Conservation (phyloP, 164 flowering plant species). For the Magnolia changhungtana region DNA sequence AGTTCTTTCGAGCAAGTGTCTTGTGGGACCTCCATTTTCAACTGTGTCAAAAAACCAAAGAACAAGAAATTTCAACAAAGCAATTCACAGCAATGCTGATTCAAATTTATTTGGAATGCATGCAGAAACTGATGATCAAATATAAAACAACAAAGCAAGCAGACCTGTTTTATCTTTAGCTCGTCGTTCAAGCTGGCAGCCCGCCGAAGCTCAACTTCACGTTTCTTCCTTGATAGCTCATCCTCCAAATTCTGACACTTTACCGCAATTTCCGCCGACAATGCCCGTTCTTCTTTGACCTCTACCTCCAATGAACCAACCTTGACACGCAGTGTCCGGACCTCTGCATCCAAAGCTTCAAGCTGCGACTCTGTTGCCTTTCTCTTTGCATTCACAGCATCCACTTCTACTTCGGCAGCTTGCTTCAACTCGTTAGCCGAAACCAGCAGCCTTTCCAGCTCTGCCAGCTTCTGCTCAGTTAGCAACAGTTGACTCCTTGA, state of each 20-base stretch:
- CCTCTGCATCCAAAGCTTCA: slow-evolving; percentile 43
- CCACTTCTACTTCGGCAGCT: slow-evolving; percentile 21
- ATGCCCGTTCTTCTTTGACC: slow-evolving; percentile 3
- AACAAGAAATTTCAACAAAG: not conserved
- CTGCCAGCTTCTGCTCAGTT: slow-evolving; percentile 46
- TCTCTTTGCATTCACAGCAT: slow-evolving; percentile 16
- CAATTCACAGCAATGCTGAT: not conserved
- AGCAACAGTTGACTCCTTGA: slow-evolving; percentile 39
- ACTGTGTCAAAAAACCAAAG: too few relatives aligned
- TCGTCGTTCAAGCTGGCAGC: slow-evolving; percentile 36
- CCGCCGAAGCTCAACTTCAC: slow-evolving; percentile 38
- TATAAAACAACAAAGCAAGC: not conserved
- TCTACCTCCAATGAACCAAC: slow-evolving; percentile 42
- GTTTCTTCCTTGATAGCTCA: slow-evolving; percentile 40
- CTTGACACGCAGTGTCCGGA: slow-evolving; percentile 36
- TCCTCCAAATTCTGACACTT: slow-evolving; percentile 35
- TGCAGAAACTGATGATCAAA: not conserved
- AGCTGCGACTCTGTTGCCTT: slow-evolving; percentile 43
- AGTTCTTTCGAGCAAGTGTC: not conserved
- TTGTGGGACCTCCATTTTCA: too few relatives aligned
- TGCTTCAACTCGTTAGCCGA: slow-evolving; percentile 44
- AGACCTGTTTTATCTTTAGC: slow-evolving; percentile 63
- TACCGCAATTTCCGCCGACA: slow-evolving; percentile 1
- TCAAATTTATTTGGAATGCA: not conserved
- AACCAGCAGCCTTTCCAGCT: slow-evolving; percentile 42